Conservation (phyloP, 78 protist species). For the Cavenderia fasciculata region DNA sequence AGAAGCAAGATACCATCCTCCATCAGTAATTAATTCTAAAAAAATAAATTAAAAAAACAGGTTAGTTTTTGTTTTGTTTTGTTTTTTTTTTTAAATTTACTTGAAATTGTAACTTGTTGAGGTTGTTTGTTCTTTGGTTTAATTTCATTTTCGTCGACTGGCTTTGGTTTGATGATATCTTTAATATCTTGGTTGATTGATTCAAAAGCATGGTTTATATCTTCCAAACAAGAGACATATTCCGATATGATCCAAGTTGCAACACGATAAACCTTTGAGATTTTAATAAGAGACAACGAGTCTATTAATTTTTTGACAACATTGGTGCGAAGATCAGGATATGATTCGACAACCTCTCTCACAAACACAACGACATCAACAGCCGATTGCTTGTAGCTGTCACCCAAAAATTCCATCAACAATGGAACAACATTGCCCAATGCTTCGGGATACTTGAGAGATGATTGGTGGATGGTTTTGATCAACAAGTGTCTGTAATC, state of each 20-base stretch:
- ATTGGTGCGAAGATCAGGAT: constrained; percentile 83
- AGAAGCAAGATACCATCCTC: constrained; percentile 54
- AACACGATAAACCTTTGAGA: constrained; percentile 84
- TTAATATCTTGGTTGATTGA: constrained; percentile 56
- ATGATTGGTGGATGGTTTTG: constrained; percentile 90
- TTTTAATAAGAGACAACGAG: constrained; percentile 58
- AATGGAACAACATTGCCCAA: constrained; percentile 91
- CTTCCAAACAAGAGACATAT: constrained; percentile 76
- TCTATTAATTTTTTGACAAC: constrained; percentile 78
- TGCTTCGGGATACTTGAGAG: constrained; percentile 92
- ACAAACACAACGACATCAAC: constrained; percentile 87
- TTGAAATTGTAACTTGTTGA: constrained; percentile 1
- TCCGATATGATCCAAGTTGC: constrained; percentile 94
- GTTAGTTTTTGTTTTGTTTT: not conserved
- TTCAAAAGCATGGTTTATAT: constrained; percentile 60
- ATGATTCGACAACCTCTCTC: constrained; percentile 87
- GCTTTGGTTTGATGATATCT: constrained; percentile 36
- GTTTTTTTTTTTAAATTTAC: not conserved
- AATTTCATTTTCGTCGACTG: constrained; percentile 10
- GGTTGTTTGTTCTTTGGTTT: constrained; percentile 16
- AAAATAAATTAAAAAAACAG: not conserved
- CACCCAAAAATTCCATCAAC: constrained; percentile 93
- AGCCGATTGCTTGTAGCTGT: constrained; percentile 71
- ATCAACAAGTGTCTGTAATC: constrained; percentile 92
- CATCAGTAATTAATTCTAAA: constrained; percentile 11